Percentiles rank a stretch among this genome's conserved stretches.
Evolutionary conservation across 495 filamentous ascomycete genomes (phyloP).

Genomic region (Annulohypoxylon maeteangense): DNA sequence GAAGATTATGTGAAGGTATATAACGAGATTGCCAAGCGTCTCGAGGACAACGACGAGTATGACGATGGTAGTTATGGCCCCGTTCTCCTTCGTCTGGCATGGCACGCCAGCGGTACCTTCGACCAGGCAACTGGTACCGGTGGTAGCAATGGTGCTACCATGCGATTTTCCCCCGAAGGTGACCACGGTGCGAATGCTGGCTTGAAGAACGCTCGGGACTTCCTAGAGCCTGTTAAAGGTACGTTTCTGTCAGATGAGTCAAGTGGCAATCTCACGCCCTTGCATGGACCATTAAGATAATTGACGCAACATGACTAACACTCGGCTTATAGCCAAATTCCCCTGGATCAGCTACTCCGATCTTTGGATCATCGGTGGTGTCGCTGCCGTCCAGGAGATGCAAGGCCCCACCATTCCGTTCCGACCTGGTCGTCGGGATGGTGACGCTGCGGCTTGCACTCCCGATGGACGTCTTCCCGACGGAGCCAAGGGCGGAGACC

Average conservation of each 20-base stretch:
- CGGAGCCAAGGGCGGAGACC: conserved; percentile 78
- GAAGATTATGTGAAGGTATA: conserved; percentile 97
- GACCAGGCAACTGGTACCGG: conserved; percentile 90
- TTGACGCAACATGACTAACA: conserved; percentile 48
- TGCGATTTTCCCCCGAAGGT: conserved; percentile 93
- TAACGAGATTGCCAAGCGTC: conserved; percentile 78
- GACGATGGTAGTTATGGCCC: conserved; percentile 97
- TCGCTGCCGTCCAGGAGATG: conserved; percentile 93
- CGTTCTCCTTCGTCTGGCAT: conserved; percentile 84
- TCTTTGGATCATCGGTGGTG: conserved; percentile 91
- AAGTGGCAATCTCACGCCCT: conserved; percentile 4
- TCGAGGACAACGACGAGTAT: conserved; percentile 93
- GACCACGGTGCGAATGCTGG: conserved; percentile 96
- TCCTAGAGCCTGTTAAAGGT: conserved; percentile 90
- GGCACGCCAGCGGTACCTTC: conserved; percentile 90
- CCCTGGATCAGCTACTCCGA: conserved; percentile 97
- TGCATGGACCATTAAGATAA: neutral
- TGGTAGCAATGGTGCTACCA: conserved; percentile 96
- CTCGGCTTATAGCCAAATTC: conserved; percentile 69
- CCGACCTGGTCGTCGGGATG: conserved; percentile 88
- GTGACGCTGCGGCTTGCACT: conserved; percentile 85
- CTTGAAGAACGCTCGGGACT: conserved; percentile 86
- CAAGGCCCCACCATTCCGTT: conserved; percentile 87
- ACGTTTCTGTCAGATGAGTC: conserved; percentile 34
- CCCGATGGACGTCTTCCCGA: conserved; percentile 97